These are phyloP conservation scores for Massarina eburnea DNA, from an alignment of 2,329 filamentous ascomycete species.

Conservation along the genomic window DNA sequence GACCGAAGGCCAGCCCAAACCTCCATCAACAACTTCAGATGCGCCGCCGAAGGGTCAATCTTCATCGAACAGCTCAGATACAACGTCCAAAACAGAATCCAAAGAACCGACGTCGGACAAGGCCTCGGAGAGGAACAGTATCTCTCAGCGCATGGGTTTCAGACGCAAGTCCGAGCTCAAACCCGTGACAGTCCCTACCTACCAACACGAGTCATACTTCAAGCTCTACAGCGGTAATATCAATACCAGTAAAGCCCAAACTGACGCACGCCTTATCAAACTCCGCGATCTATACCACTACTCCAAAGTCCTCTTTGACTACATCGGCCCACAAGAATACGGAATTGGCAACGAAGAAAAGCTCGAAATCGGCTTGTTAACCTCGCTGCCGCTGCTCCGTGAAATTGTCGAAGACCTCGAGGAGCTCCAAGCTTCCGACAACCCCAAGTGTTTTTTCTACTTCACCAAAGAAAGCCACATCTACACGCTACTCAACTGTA, in stretches of 20 bases:
- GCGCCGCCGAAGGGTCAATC: constrained; percentile 31
- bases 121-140: constrained; percentile 34
- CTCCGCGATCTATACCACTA: constrained; percentile 90
- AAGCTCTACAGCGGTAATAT: constrained; percentile 80
- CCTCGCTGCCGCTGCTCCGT: constrained; percentile 87
- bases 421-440: constrained; percentile 91
- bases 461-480: constrained; percentile 99
- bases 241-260: constrained; percentile 66
- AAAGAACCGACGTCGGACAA: constrained; percentile 46
- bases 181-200: constrained; percentile 25
- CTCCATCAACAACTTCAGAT: constrained; percentile 33
- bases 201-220: constrained; percentile 71
- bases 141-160: constrained; percentile 55
- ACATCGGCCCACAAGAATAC: constrained; percentile 97
- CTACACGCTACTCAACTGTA: constrained; percentile 96
- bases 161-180: constrained; percentile 53
- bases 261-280: constrained; percentile 82
- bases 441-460: constrained; percentile 96
- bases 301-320: constrained; percentile 94
- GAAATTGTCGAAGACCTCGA: constrained; percentile 97
- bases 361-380: constrained; percentile 95
- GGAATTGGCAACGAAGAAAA: constrained; percentile 95
- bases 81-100: constrained; percentile 23
- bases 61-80: constrained; percentile 39
- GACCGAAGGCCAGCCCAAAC: constrained; percentile 27